Evolutionary conservation across 1,284 basidiomycete species (phyloP).

Genomic region (Inonotus hispidus): DNA sequence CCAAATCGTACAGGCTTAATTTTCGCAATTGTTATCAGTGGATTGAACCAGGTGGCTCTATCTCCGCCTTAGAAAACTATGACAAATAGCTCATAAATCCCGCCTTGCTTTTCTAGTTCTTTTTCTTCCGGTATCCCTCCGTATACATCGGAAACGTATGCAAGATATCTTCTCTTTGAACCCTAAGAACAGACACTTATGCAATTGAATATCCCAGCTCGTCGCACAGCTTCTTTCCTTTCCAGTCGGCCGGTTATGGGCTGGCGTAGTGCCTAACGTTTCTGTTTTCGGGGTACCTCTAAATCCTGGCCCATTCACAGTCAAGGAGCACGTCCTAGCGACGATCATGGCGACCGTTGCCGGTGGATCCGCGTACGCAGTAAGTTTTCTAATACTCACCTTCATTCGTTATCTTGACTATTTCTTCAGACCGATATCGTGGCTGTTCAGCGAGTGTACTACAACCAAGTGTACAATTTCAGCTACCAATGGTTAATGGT

Average conservation of each 20-base stretch:
- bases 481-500: slow-evolving; percentile 23
- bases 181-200: not conserved
- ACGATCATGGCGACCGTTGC: slow-evolving; percentile 49
- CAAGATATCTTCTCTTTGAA: not conserved
- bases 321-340: slow-evolving; percentile 42
- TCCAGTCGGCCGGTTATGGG: slow-evolving; percentile 41
- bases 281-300: slow-evolving; percentile 38
- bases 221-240: slow-evolving; percentile 44
- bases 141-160: slow-evolving; percentile 32
- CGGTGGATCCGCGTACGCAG: slow-evolving; percentile 51
- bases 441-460: slow-evolving; percentile 28
- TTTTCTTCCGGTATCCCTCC: slow-evolving; percentile 47
- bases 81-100: not conserved
- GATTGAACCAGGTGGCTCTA: slow-evolving; percentile 51
- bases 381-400: slow-evolving; percentile 20
- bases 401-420: not conserved
- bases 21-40: slow-evolving; percentile 43
- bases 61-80: slow-evolving; percentile 34
- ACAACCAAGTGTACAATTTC: slow-evolving; percentile 26
- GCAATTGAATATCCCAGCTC: slow-evolving; percentile 25
- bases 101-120: slow-evolving; percentile 34
- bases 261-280: slow-evolving; percentile 36
- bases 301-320: slow-evolving; percentile 44
- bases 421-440: slow-evolving; percentile 29
- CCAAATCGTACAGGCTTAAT: slow-evolving; percentile 29